Evolutionary conservation across 2,329 filamentous ascomycete genomes (phyloP).

Genomic region (Byssothecium circinans): DNA sequence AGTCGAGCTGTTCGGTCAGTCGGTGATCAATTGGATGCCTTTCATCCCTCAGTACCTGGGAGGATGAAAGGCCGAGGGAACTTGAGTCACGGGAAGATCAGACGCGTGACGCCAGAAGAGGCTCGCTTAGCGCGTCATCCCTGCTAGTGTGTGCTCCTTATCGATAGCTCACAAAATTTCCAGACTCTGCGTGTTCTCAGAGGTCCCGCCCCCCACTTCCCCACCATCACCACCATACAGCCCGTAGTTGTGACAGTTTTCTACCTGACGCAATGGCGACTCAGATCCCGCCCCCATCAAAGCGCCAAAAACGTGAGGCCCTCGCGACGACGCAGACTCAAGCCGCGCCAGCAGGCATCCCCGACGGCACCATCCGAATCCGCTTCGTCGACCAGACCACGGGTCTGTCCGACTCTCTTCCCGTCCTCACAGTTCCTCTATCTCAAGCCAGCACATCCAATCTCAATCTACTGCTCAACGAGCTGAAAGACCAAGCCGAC

Average conservation of each 20-base stretch:
- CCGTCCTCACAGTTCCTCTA: constrained; percentile 71
- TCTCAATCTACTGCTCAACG: constrained; percentile 83
- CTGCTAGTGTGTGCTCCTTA: constrained; percentile 15
- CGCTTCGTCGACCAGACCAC: constrained; percentile 84
- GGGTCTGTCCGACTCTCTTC: constrained; percentile 67
- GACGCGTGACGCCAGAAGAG: constrained; percentile 1
- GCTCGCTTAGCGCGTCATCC: constrained; percentile 18
- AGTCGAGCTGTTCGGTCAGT: constrained; percentile 23
- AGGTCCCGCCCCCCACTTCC: background rate
- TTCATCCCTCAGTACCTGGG: constrained; percentile 1
- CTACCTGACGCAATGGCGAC: constrained; percentile 66
- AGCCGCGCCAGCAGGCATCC: constrained; percentile 67
- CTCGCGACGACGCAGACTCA: constrained; percentile 72
- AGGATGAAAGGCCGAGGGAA: background rate
- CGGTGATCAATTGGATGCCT: constrained; percentile 13
- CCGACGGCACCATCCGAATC: constrained; percentile 77
- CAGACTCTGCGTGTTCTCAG: too few species aligned
- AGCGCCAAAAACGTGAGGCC: constrained; percentile 78
- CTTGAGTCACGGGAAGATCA: constrained; percentile 4
- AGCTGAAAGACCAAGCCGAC: constrained; percentile 68
- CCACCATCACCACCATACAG: background rate
- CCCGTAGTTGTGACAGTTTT: background rate
- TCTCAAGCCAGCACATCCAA: constrained; percentile 87
- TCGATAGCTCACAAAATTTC: constrained; percentile 4
- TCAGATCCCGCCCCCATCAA: constrained; percentile 78